These are phyloP conservation scores for Wickerhamiella siamensis DNA, from an alignment of 805 yeast genomes.

Conservation along the genomic window DNA sequence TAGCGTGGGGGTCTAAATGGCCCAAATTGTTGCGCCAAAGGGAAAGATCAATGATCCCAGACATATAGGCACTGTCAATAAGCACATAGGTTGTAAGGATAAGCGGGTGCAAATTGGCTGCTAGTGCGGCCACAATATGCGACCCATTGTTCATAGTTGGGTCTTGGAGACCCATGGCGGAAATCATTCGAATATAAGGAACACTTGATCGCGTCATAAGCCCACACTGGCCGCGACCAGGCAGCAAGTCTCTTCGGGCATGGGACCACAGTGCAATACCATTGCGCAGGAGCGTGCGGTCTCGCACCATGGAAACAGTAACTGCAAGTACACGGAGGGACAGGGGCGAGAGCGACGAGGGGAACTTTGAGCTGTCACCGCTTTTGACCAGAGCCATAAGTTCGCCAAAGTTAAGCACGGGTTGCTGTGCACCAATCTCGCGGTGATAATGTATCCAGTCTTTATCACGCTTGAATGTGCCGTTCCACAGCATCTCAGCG, in stretches of 20 bases:
- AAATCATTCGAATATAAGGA: constrained; percentile 3
- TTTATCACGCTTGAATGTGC: constrained; percentile 13
- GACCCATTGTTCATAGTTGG: neutral
- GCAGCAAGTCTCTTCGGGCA: constrained; percentile 6
- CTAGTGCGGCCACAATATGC: constrained; percentile 4
- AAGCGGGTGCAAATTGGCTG: constrained; percentile 8
- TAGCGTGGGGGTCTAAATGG: constrained; percentile 6
- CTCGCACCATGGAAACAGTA: neutral
- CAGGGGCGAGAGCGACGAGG: neutral
- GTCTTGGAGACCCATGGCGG: constrained; percentile 3
- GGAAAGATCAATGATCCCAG: constrained; percentile 4
- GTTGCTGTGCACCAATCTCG: constrained; percentile 1
- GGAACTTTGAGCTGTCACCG: neutral
- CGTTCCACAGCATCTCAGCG: constrained; percentile 22
- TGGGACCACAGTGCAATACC: neutral
- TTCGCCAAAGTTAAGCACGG: constrained; percentile 4
- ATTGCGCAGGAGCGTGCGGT: neutral
- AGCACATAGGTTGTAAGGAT: constrained; percentile 7
- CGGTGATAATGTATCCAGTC: constrained; percentile 12
- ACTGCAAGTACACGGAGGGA: neutral
- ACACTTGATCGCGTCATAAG: neutral
- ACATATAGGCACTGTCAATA: constrained; percentile 5
- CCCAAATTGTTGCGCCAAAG: constrained; percentile 6
- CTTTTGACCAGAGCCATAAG: constrained; percentile 2
- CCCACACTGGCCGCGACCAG: constrained; percentile 9